Evolutionary conservation across 139 green algal genomes (phyloP).

Genomic region (Picochlorum sp.): DNA sequence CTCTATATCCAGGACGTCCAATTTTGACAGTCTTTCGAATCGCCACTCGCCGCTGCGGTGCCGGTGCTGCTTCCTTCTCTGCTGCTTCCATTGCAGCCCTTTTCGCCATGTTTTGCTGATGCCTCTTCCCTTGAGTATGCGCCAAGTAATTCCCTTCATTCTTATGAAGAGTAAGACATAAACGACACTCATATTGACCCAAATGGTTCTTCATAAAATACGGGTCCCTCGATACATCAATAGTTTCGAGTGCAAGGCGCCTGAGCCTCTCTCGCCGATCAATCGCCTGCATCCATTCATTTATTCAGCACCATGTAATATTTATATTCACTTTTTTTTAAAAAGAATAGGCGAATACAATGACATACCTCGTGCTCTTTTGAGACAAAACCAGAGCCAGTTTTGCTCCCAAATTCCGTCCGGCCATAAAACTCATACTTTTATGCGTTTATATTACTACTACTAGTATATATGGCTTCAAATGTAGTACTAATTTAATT

Average conservation of each 20-base stretch:
- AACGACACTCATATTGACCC: constrained; percentile 94
- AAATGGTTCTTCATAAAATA: constrained; percentile 99
- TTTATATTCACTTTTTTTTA: too few species aligned
- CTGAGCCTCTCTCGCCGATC: constrained; percentile 88
- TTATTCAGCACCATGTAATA: too few species aligned
- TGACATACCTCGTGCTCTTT: constrained; percentile 64
- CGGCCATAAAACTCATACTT: constrained; percentile 71
- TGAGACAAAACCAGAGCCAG: constrained; percentile 66
- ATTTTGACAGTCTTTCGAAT: constrained; percentile 90
- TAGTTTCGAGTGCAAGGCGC: constrained; percentile 95
- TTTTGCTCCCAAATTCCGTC: constrained; percentile 82
- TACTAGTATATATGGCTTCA: too few species aligned
- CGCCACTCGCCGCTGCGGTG: constrained; percentile 47
- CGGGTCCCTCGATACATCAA: constrained; percentile 95
- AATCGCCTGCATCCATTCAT: constrained; percentile 51
- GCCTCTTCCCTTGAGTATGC: constrained; percentile 96
- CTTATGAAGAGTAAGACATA: constrained; percentile 97
- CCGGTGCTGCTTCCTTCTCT: constrained; percentile 66
- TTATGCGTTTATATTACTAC: too few species aligned
- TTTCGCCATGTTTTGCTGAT: constrained; percentile 99
- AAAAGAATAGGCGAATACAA: too few species aligned
- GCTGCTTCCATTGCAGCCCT: constrained; percentile 85
- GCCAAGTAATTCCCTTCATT: constrained; percentile 99
- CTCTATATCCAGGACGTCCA: constrained; percentile 90
- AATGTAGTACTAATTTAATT: too few species aligned